Conservation (phyloP, 208 protist species). For the Angomonas deanei region DNA sequence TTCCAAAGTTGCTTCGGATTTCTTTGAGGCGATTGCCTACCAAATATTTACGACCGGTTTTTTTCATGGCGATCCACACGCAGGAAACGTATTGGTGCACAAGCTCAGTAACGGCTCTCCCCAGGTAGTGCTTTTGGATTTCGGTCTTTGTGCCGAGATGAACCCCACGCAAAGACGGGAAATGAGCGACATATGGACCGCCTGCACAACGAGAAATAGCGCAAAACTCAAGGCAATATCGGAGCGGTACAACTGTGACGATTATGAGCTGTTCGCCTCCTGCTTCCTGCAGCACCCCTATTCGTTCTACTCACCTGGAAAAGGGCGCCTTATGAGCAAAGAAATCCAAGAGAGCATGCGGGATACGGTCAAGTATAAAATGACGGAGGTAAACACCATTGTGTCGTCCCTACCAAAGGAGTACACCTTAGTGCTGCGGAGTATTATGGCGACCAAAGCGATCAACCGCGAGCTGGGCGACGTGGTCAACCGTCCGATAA, state of each 20-base stretch:
- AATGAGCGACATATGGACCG: conserved; percentile 71
- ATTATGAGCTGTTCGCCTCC: conserved; percentile 80
- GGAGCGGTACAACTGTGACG: conserved; percentile 47
- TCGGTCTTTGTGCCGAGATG: conserved; percentile 93
- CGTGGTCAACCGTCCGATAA: conserved; percentile 62
- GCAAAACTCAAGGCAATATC: conserved; percentile 39
- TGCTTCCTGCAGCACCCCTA: conserved; percentile 87
- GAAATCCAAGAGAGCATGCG: conserved; percentile 60
- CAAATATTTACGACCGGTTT: conserved; percentile 93
- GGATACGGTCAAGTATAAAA: conserved; percentile 53
- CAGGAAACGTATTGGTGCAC: conserved; percentile 92
- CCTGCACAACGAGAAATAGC: conserved; percentile 62
- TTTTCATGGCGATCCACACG: conserved; percentile 93
- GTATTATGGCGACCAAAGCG: conserved; percentile 81
- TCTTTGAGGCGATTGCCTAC: conserved; percentile 89
- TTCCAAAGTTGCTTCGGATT: conserved; percentile 42
- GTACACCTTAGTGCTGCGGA: conserved; percentile 85
- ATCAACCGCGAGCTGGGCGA: conserved; percentile 80
- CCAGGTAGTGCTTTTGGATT: conserved; percentile 92
- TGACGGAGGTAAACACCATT: conserved; percentile 78
- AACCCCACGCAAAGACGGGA: conserved; percentile 39
- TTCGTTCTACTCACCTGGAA: conserved; percentile 32
- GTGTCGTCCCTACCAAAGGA: conserved; percentile 72
- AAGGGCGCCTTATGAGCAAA: conserved; percentile 24
- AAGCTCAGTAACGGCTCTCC: conserved; percentile 36